phyloP scores from a whole-genome alignment of 306 rosid genomes.

The Begonia loranthoides region DNA sequence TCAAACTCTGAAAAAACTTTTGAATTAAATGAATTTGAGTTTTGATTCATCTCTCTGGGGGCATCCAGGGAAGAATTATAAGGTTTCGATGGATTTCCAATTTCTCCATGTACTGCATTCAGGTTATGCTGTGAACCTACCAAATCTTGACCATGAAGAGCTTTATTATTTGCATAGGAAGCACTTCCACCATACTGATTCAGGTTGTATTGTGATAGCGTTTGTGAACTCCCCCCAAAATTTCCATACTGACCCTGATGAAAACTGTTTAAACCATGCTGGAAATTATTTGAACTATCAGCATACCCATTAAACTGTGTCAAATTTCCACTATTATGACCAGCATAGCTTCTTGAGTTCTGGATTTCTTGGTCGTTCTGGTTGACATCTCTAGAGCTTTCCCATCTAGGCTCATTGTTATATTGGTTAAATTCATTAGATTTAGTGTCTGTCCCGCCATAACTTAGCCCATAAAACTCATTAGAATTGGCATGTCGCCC shows the following conservation, averaged over 20 bases:
- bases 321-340: conserved; percentile 2
- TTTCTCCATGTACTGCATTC: conserved; percentile 5
- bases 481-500: conserved; percentile 5
- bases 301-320: no score
- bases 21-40: conserved; percentile 11
- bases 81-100: conserved; percentile 10
- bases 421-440: conserved; percentile 7
- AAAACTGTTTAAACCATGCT: no score
- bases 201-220: no score
- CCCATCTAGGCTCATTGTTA: conserved; percentile 2
- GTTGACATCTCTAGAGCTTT: conserved; percentile 4
- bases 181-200: no score
- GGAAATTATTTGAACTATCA: no score
- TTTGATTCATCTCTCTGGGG: conserved; percentile 14
- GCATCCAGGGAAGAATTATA: conserved; percentile 14
- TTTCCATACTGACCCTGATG: no score
- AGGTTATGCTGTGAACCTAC: neutral
- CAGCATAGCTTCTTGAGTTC: conserved; percentile 2
- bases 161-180: no score
- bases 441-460: conserved; percentile 4
- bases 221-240: no score
- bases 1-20: conserved; percentile 14
- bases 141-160: neutral
- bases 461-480: conserved; percentile 11
- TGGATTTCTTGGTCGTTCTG: neutral